Base-by-base conservation (phyloP, 768 basidiomycete genomes). In the Tulasnella sp. region DNA sequence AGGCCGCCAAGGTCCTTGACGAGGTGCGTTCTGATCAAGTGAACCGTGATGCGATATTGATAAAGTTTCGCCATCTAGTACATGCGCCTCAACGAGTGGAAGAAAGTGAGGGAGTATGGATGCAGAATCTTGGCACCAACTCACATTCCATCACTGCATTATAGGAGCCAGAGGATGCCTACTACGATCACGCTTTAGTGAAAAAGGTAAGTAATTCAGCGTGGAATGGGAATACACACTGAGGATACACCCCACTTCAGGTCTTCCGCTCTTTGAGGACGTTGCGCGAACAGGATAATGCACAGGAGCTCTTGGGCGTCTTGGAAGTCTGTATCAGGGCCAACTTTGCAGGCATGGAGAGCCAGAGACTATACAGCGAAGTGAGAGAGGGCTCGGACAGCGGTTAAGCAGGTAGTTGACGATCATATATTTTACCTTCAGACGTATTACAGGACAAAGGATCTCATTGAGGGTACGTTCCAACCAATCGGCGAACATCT, bases 341-440 rank as follows among this genome's bases (percentile, higher is more conserved):
- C 21, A 97, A 96, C 67, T 99, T 97, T 71, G 96, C 87, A 12
- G 96, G 88, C 0, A 81, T 88, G 3, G 93, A 96, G 70, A 87
- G 86, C 34, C 69, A 83, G 8, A 81, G 90, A 66, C 70, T 98
- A 23, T 97, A 96, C 66, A 89, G 86, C 69, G 91, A 94, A 73
- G 91, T 75, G 27, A 56, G 60, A 35, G 59, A 17, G 34, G 25
- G 15, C 32, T 12, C 14, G 5, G 35, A 4, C 39, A 46, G 41
- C 14, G 53, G 6, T 9, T 40, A 8, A 11, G n/a, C 5, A 39
- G 6, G 11, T 27, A 23, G 29, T 5, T 29, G 48, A 19, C 11
- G 25, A 17, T 2, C 56, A 50, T 57, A 62, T 34, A 9, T 43
- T 23, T 6, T 37, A 19, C 40, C n/a, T 12, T 12, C 62, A 97